Conservation (phyloP, 108 stramenopile species). For the Pelagomonas calceolata region DNA sequence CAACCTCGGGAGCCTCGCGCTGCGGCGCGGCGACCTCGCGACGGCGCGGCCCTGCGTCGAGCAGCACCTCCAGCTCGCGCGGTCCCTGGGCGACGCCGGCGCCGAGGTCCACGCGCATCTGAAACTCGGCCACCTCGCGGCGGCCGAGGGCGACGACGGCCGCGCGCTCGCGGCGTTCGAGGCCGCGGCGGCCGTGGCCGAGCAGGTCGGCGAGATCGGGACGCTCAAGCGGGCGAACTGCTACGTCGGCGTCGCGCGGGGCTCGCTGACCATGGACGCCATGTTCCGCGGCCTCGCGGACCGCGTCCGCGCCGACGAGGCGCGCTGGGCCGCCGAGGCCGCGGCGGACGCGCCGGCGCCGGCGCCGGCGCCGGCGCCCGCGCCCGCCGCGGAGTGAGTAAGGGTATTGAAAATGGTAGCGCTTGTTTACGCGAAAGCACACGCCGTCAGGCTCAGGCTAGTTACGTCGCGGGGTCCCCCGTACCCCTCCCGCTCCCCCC, state of each 20-base stretch:
- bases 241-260: constrained; percentile 24
- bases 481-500: too few species aligned
- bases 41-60: constrained; percentile 36
- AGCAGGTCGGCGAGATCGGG: constrained; percentile 11
- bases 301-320: too few species aligned
- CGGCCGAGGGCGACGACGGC: not conserved
- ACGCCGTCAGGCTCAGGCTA: too few species aligned
- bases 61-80: constrained; percentile 39
- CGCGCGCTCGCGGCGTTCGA: constrained; percentile 3
- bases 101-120: constrained; percentile 35
- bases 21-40: constrained; percentile 20
- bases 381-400: too few species aligned
- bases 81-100: constrained; percentile 24
- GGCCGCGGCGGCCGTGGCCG: constrained; percentile 12
- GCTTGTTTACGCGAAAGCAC: too few species aligned
- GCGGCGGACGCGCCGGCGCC: too few species aligned
- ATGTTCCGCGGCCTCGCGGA: too few species aligned
- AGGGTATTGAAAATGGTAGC: too few species aligned
- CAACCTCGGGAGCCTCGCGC: constrained; percentile 32
- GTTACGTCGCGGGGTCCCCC: too few species aligned
- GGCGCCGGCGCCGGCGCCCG: too few species aligned
- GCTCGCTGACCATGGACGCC: constrained; percentile 20
- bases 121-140: constrained; percentile 24
- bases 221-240: constrained; percentile 32
- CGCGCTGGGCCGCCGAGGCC: too few species aligned